Percentiles rank a stretch among this genome's conserved stretches.
These are phyloP conservation scores for Rhododendron griersonianum DNA, from an alignment of 148 eudicot genomes.

Conservation along the genomic window DNA sequence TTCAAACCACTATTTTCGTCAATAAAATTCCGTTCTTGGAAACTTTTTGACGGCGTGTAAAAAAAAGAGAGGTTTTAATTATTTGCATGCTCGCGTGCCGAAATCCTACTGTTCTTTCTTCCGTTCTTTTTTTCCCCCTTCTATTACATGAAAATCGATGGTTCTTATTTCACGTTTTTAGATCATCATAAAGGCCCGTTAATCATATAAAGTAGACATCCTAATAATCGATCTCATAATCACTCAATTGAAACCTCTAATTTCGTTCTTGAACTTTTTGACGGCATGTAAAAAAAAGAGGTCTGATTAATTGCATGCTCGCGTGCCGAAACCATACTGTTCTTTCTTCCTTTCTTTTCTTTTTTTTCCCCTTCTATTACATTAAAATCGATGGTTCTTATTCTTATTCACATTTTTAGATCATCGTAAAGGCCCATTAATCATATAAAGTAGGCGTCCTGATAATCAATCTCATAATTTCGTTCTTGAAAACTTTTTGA, in stretches of 20 bases:
- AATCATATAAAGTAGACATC: conserved; percentile 22
- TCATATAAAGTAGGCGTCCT: conserved; percentile 17
- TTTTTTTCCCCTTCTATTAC: neutral
- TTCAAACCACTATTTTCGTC: neutral
- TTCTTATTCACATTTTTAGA: neutral
- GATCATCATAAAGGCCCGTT: conserved; percentile 25
- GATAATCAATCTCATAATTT: neutral
- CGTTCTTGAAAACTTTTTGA: neutral
- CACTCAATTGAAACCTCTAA: neutral
- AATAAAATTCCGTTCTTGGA: neutral
- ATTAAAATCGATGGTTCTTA: neutral
- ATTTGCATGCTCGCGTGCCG: neutral
- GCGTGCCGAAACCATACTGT: neutral
- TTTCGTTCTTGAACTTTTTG: neutral
- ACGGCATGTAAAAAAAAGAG: neutral
- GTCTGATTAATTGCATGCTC: neutral
- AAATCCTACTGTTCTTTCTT: neutral
- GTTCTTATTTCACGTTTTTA: neutral
- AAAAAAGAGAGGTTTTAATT: neutral
- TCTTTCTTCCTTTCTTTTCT: neutral
- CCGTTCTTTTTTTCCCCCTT: no score
- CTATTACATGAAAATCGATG: neutral
- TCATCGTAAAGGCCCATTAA: conserved; percentile 27
- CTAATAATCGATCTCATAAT: neutral
- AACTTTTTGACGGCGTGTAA: neutral